phyloP scores from a whole-genome alignment of 495 filamentous ascomycete species.

The Aspergillus ostianus region DNA sequence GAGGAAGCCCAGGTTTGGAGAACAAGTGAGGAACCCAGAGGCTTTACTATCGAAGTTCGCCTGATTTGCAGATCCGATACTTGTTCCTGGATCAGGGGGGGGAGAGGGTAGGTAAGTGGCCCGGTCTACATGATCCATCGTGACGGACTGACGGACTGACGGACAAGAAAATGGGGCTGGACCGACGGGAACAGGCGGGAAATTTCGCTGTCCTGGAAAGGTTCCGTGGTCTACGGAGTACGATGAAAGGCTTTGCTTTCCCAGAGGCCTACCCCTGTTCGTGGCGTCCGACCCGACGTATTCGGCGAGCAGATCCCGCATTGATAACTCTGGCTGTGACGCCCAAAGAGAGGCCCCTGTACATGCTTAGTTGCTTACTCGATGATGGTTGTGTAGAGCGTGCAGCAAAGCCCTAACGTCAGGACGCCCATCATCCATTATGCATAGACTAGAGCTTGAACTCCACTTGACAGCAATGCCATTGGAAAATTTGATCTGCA shows the following conservation, averaged over 20 bases:
- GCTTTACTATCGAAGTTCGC: constrained; percentile 9
- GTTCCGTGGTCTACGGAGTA: background rate
- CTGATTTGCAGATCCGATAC: constrained; percentile 20
- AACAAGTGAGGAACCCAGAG: constrained; percentile 1
- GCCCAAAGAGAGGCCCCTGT: background rate
- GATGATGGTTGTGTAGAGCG: constrained; percentile 9
- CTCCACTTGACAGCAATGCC: constrained; percentile 12
- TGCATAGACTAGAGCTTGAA: constrained; percentile 7
- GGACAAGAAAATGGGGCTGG: constrained; percentile 14
- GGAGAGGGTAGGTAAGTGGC: constrained; percentile 1
- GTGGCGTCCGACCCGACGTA: background rate
- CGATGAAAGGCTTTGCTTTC: background rate
- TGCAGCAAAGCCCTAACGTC: constrained; percentile 17
- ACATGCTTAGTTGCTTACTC: background rate
- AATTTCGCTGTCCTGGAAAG: background rate
- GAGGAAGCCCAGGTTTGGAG: background rate
- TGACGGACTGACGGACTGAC: constrained; percentile 9
- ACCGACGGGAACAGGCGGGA: constrained; percentile 8
- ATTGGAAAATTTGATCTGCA: constrained; percentile 13
- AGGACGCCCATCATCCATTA: constrained; percentile 2
- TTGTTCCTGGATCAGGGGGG: constrained; percentile 17
- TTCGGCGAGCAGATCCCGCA: background rate
- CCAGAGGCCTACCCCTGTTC: background rate
- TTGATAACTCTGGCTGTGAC: background rate
- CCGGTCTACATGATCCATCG: constrained; percentile 14